Base-by-base conservation (phyloP, 148 eudicot genomes). In the Limonium bicolor region DNA sequence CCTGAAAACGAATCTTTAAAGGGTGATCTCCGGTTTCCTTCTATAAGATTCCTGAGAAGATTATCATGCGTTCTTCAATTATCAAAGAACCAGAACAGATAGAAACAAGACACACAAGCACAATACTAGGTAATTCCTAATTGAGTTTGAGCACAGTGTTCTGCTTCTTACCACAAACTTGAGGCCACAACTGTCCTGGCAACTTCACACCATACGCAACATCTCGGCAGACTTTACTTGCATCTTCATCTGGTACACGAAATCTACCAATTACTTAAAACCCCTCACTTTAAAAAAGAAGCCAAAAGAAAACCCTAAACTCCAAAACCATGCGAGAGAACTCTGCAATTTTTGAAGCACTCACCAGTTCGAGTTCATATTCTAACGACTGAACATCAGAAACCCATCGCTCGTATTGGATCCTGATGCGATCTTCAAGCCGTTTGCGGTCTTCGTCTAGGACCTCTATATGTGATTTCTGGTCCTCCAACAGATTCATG, bases 361-460 rank as follows among this genome's bases (percentile, higher is more conserved):
- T 49, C 34, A 77, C 94, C 87, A 58, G 58, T 34, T 56, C 53
- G 41, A 78, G 46, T 16, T 57, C 30, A 33, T 64, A 63, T 52
- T 70, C 39, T 17, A 46, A 44, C 0, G 45, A 22, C 2, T 27
- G 38, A 59, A 56, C 36, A 40, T 68, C 69, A 13, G 60, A 71
- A 9, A 52, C 7, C 67, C 66, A 68, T 1, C 62, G 51, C 4
- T 68, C 59, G 26, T 55, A 28, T 7, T 45, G 63, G 28, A 53
- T n/a, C 31, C 58, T 47, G n/a, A 71, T 34, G 6, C 60, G 65
- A 20, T 66, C 70, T 48, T 65, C 58, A n/a, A 73, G 63, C 36
- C 34, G 26, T 26, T 46, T 49, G 32, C 71, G 53, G 27, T 73
- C 61, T 37, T 58, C 44, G 4, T 41, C 21, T 14, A 74, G 62